A percentile compares a stretch with the other conserved stretches of the same genome.
Evolutionary conservation across 2,329 filamentous ascomycete species (phyloP).

Genomic region (Scedosporium boydii): DNA sequence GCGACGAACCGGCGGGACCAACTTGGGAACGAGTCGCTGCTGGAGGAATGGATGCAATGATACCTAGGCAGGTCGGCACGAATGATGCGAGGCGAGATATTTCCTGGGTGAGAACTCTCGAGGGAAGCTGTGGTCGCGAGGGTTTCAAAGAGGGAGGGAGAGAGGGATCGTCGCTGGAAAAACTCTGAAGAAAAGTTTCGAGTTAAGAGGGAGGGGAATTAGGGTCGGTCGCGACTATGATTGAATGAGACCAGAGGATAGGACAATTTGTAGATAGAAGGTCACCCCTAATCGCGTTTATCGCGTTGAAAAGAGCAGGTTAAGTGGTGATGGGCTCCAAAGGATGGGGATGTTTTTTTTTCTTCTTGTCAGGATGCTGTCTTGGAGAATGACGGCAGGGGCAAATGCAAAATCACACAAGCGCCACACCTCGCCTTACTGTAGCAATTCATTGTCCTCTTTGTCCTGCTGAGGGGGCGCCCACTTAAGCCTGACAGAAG

Average conservation of each 20-base stretch:
- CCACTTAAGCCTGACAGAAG: too few relatives aligned
- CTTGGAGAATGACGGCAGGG: not conserved
- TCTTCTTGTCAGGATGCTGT: not conserved
- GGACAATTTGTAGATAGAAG: not conserved
- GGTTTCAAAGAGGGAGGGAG: not conserved
- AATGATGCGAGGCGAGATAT: not conserved
- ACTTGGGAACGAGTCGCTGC: not conserved
- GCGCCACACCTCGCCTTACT: not conserved
- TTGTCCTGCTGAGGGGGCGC: too few relatives aligned
- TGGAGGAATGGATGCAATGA: not conserved
- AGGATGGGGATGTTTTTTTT: not conserved
- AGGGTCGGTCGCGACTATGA: not conserved
- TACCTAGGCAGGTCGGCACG: not conserved
- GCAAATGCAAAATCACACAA: slow-evolving; percentile 1
- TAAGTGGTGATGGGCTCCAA: not conserved
- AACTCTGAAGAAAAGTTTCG: not conserved
- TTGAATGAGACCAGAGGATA: not conserved
- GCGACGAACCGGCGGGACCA: not conserved
- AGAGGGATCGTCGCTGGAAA: not conserved
- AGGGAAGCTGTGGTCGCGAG: not conserved
- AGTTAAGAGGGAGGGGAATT: not conserved
- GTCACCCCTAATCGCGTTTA: not conserved
- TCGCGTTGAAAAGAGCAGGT: not conserved
- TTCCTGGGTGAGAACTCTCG: not conserved
- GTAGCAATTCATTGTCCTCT: too few relatives aligned